A percentile compares a stretch with the other conserved stretches of the same genome.
These are phyloP conservation scores for Phytopythium chamaehyphon DNA, from an alignment of 352 stramenopile species.

Conservation along the genomic window DNA sequence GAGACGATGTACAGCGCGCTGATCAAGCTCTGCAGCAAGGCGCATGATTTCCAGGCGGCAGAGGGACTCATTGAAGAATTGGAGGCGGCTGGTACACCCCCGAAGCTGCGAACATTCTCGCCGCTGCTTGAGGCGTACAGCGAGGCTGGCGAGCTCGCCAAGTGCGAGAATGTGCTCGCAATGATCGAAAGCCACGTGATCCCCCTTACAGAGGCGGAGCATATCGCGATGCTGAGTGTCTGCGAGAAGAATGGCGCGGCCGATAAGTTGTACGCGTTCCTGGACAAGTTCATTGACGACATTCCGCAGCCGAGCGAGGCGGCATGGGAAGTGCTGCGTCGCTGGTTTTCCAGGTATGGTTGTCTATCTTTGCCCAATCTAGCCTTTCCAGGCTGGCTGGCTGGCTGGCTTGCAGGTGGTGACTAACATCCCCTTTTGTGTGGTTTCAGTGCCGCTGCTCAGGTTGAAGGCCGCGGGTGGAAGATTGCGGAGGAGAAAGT, in stretches of 20 bases:
- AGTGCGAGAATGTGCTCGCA: conserved; percentile 50
- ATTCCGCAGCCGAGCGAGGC: conserved; percentile 40
- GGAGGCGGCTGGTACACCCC: conserved; percentile 34
- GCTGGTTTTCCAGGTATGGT: conserved; percentile 64
- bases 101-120: conserved; percentile 73
- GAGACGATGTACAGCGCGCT: conserved; percentile 74
- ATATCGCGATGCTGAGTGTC: conserved; percentile 48
- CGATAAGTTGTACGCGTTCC: conserved; percentile 47
- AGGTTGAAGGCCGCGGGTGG: conserved; percentile 57
- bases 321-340: conserved; percentile 61
- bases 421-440: neutral
- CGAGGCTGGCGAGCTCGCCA: conserved; percentile 41
- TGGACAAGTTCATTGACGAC: conserved; percentile 57
- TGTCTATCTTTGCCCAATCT: conserved; percentile 3
- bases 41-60: conserved; percentile 48
- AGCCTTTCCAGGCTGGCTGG: too few species aligned
- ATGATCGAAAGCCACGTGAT: conserved; percentile 42
- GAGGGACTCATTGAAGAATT: conserved; percentile 47
- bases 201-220: conserved; percentile 61
- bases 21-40: conserved; percentile 68
- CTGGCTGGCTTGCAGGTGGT: neutral
- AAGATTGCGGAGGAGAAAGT: conserved; percentile 50
- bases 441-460: conserved; percentile 45
- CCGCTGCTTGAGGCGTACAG: conserved; percentile 63
- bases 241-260: conserved; percentile 33